A percentile compares a stretch with the other conserved stretches of the same genome.
Conservation (phyloP, 176 grass and related monocot species). For the Sorghum bicolor region Sorghum_bicolor_NCBIv3 NC_012874.2:2036501-2037000, state of each 20-base stretch:
- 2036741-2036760: not conserved
- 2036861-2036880: slow-evolving; percentile 48
- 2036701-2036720: slow-evolving; percentile 56
- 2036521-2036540: too few relatives aligned
- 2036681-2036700: slow-evolving; percentile 61
- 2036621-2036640: not conserved
- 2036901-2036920: slow-evolving; percentile 34
- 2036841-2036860: slow-evolving; percentile 38
- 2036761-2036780: not conserved
- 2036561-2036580: too few relatives aligned
- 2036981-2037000: not conserved
- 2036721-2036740: slow-evolving; percentile 34
- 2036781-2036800: not conserved
- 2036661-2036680: slow-evolving; percentile 62
- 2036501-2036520: slow-evolving; percentile 36
- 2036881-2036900: slow-evolving; percentile 55
- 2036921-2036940: slow-evolving; percentile 17
- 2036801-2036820: slow-evolving; percentile 29
- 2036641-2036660: slow-evolving; percentile 41
- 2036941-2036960: not conserved
- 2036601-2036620: too few relatives aligned
- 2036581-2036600: too few relatives aligned
- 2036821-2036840: slow-evolving; percentile 34
- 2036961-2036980: not conserved
- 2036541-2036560: too few relatives aligned